Conservation (phyloP, 2,329 filamentous ascomycete genomes). For the Hansfordia pulvinata region DNA sequence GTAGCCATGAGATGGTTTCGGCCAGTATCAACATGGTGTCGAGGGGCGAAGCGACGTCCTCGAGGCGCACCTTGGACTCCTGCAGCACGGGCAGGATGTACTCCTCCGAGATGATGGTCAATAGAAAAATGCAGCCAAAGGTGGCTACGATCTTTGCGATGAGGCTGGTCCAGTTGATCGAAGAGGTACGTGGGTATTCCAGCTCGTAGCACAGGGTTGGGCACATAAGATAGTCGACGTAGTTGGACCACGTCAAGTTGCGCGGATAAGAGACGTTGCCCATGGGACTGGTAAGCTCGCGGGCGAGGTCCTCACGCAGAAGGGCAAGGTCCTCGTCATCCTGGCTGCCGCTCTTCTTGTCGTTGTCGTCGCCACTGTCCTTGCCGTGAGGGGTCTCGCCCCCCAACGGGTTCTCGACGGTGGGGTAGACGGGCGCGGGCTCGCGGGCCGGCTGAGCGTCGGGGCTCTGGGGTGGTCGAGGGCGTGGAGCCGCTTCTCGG, state of each 20-base stretch:
- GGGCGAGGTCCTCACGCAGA: constrained; percentile 75
- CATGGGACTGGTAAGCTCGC: constrained; percentile 81
- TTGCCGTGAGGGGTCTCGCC: constrained; percentile 10
- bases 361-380: constrained; percentile 15
- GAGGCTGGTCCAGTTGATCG: constrained; percentile 69
- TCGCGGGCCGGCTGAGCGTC: constrained; percentile 54
- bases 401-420: constrained; percentile 37
- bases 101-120: constrained; percentile 84
- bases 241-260: constrained; percentile 76
- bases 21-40: constrained; percentile 71
- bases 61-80: constrained; percentile 48
- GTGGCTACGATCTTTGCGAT: constrained; percentile 77
- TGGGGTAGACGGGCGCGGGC: constrained; percentile 66
- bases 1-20: constrained; percentile 79
- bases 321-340: constrained; percentile 39
- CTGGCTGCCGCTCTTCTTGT: constrained; percentile 25
- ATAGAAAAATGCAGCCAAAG: constrained; percentile 91
- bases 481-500: constrained; percentile 62
- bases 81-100: constrained; percentile 85
- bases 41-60: constrained; percentile 26
- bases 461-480: constrained; percentile 60
- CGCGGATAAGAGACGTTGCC: constrained; percentile 81
- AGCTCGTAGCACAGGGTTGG: constrained; percentile 96
- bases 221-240: constrained; percentile 75
- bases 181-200: constrained; percentile 72